phyloP scores from a whole-genome alignment of 495 filamentous ascomycete genomes.

The Beverwykella pulmonaria region DNA sequence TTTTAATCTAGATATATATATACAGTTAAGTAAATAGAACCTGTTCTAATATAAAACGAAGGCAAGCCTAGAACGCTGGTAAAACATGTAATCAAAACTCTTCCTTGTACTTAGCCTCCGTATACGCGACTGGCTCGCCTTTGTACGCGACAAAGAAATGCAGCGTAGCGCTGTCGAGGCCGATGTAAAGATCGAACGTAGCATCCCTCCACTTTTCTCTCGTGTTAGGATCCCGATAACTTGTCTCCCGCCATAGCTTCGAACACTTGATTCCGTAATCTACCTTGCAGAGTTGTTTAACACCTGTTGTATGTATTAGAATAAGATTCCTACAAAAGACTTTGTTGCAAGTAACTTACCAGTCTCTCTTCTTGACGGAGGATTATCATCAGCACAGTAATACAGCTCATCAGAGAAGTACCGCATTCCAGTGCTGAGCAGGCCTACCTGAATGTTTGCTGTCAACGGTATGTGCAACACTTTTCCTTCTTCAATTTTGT shows the following conservation, averaged over 20 bases:
- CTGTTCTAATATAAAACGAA: too few species aligned
- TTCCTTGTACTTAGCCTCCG: conserved; percentile 11
- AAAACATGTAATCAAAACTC: conserved; percentile 8
- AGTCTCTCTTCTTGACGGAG: not conserved
- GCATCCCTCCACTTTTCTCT: conserved; percentile 12
- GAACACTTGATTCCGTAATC: not conserved
- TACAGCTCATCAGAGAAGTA: conserved; percentile 10
- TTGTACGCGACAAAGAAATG: conserved; percentile 5
- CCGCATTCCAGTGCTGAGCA: not conserved
- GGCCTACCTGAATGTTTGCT: not conserved
- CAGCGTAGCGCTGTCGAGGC: conserved; percentile 3
- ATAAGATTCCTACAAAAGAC: not conserved
- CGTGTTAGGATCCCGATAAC: not conserved
- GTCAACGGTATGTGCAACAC: not conserved
- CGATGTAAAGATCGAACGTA: conserved; percentile 7
- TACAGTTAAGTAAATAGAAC: too few species aligned
- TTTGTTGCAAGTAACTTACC: not conserved
- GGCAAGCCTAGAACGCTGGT: too few species aligned
- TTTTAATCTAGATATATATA: too few species aligned
- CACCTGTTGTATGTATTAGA: not conserved
- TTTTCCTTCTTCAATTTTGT: not conserved
- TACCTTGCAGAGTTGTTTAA: conserved; percentile 10
- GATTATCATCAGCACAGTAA: conserved; percentile 3
- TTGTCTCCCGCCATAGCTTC: not conserved
- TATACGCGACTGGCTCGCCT: conserved; percentile 6